These are phyloP conservation scores for Exophiala viscosa DNA, from an alignment of 2,329 filamentous ascomycete genomes.

Conservation along the genomic window DNA sequence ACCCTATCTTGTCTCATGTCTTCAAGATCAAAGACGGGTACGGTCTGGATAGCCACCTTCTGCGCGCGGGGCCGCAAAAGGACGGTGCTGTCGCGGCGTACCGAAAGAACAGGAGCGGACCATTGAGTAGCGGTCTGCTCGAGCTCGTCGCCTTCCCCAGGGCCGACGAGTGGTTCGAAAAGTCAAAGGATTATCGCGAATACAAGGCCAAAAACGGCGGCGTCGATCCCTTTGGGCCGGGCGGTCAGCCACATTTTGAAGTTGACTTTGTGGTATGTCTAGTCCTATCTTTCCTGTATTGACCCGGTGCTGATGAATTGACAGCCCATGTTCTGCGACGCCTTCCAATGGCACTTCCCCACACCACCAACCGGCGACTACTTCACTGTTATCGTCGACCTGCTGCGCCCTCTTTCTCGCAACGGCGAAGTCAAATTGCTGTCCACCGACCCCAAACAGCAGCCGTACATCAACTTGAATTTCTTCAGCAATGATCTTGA, in stretches of 20 bases:
- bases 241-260: slow-evolving; percentile 59
- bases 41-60: slow-evolving; percentile 37
- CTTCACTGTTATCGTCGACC: slow-evolving; percentile 55
- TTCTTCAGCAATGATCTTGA: slow-evolving; percentile 49
- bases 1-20: slow-evolving; percentile 38
- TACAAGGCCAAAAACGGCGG: slow-evolving; percentile 41
- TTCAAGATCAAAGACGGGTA: slow-evolving; percentile 42
- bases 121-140: slow-evolving; percentile 42
- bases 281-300: too few species aligned
- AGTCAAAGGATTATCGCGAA: slow-evolving; percentile 46
- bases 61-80: slow-evolving; percentile 36
- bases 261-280: slow-evolving; percentile 53
- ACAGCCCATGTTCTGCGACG: slow-evolving; percentile 50
- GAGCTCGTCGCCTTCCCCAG: slow-evolving; percentile 56
- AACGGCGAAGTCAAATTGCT: slow-evolving; percentile 42
- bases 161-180: slow-evolving; percentile 53
- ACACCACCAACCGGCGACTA: slow-evolving; percentile 46
- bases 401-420: slow-evolving; percentile 48
- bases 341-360: slow-evolving; percentile 51
- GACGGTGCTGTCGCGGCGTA: slow-evolving; percentile 36
- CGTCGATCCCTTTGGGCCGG: slow-evolving; percentile 53
- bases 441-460: slow-evolving; percentile 36
- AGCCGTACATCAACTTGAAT: slow-evolving; percentile 44
- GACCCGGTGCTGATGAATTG: too few species aligned
- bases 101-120: slow-evolving; percentile 40